Evolutionary conservation across 2,329 filamentous ascomycete genomes (phyloP).

Genomic region (Bisporella sp.): DNA sequence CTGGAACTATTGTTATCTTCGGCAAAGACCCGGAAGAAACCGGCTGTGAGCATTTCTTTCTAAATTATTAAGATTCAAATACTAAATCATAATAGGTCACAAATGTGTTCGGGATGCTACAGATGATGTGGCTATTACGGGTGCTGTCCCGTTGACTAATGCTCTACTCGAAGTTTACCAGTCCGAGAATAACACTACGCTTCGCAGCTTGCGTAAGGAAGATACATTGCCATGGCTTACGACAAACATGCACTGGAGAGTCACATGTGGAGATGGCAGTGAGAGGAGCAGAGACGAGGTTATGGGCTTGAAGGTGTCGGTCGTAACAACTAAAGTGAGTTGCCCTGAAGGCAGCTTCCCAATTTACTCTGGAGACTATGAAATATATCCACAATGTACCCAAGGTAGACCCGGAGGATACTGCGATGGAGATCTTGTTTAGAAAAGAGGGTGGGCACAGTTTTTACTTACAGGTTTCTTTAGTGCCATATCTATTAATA

Average conservation of each 20-base stretch:
- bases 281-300: constrained; percentile 18
- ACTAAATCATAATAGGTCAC: too few species aligned
- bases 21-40: constrained; percentile 27
- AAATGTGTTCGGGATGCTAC: constrained; percentile 26
- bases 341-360: constrained; percentile 14
- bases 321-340: constrained; percentile 22
- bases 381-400: constrained; percentile 22
- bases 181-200: constrained; percentile 12
- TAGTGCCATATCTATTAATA: too few species aligned
- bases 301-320: constrained; percentile 20
- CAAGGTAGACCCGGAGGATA: constrained; percentile 18
- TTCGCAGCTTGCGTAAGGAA: constrained; percentile 23
- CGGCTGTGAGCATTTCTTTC: constrained; percentile 18
- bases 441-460: not conserved
- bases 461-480: too few species aligned
- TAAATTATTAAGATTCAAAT: too few species aligned
- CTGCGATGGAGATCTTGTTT: constrained; percentile 3
- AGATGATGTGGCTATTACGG: constrained; percentile 28
- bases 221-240: constrained; percentile 27
- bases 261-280: constrained; percentile 19
- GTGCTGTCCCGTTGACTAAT: constrained; percentile 32
- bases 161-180: constrained; percentile 27
- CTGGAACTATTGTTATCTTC: constrained; percentile 33
- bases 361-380: constrained; percentile 22
- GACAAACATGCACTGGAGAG: constrained; percentile 24